phyloP scores from a whole-genome alignment of 192 early-diverging fungal genomes.

The Coemansia asiatica region DNA sequence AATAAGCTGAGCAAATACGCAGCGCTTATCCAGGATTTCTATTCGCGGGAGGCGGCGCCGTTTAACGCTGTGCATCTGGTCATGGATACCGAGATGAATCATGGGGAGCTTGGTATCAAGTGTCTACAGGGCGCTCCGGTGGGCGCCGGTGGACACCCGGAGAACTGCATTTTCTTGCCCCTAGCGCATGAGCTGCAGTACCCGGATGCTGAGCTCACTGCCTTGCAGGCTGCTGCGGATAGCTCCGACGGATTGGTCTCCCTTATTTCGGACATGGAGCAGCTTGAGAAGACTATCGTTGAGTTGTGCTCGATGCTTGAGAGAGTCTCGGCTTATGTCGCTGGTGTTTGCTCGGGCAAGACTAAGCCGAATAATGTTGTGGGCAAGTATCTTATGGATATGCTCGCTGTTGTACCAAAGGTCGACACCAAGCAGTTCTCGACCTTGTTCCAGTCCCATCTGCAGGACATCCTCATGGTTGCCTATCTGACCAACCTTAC shows the following conservation, averaged over 20 bases:
- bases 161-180: slow-evolving; percentile 86
- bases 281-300: slow-evolving; percentile 74
- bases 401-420: slow-evolving; percentile 84
- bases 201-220: slow-evolving; percentile 85
- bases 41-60: slow-evolving; percentile 74
- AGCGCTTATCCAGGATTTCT: slow-evolving; percentile 77
- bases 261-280: slow-evolving; percentile 87
- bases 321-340: slow-evolving; percentile 76
- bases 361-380: slow-evolving; percentile 67
- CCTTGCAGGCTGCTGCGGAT: slow-evolving; percentile 51
- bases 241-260: slow-evolving; percentile 54
- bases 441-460: slow-evolving; percentile 90
- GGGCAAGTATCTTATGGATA: slow-evolving; percentile 92
- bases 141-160: slow-evolving; percentile 70
- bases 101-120: slow-evolving; percentile 70
- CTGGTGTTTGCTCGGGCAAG: slow-evolving; percentile 43
- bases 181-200: slow-evolving; percentile 88
- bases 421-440: slow-evolving; percentile 84
- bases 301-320: slow-evolving; percentile 84
- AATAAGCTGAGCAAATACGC: slow-evolving; percentile 66
- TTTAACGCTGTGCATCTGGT: slow-evolving; percentile 78
- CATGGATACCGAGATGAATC: slow-evolving; percentile 79
- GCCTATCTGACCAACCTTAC: slow-evolving; percentile 95
- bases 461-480: slow-evolving; percentile 95
- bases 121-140: slow-evolving; percentile 72